phyloP scores from a whole-genome alignment of 306 rosid genomes.

The Adenanthera pavonina region DNA sequence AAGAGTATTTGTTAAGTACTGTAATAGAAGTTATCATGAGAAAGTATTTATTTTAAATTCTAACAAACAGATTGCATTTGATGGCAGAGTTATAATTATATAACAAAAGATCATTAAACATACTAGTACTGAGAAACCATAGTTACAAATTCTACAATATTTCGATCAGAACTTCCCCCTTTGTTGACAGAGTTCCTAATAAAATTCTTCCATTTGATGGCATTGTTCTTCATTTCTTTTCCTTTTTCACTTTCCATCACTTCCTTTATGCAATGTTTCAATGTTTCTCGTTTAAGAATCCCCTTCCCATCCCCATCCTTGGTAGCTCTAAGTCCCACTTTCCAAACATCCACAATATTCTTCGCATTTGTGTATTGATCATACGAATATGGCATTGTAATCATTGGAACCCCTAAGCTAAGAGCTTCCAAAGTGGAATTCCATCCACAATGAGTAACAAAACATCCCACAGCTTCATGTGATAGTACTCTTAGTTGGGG shows the following conservation, averaged over 20 bases:
- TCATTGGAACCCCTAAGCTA: conserved; percentile 25
- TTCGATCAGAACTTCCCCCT: conserved; percentile 9
- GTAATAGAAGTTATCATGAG: not conserved
- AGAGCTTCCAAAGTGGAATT: conserved; percentile 8
- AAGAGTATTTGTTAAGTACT: not conserved
- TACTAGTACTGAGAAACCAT: not conserved
- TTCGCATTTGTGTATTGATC: conserved; percentile 17
- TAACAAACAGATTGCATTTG: not conserved
- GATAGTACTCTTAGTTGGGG: not conserved
- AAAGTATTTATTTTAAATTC: not conserved
- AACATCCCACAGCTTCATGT: conserved; percentile 5
- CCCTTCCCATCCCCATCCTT: not conserved
- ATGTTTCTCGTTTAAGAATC: not conserved
- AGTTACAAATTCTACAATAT: conserved; percentile 12
- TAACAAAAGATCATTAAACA: not conserved
- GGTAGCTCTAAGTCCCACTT: not conserved
- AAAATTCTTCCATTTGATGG: not conserved
- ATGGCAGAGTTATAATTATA: not conserved
- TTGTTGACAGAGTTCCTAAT: not conserved
- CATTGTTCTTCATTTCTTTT: not conserved
- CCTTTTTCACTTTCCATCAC: conserved; percentile 5
- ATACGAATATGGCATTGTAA: conserved; percentile 1
- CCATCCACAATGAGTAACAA: conserved; percentile 19
- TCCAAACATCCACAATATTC: conserved; percentile 14
- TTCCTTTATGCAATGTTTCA: conserved; percentile 16